These are phyloP conservation scores for Ceratocystis cubensis DNA, from an alignment of 2,329 filamentous ascomycete genomes.

Conservation along the genomic window DNA sequence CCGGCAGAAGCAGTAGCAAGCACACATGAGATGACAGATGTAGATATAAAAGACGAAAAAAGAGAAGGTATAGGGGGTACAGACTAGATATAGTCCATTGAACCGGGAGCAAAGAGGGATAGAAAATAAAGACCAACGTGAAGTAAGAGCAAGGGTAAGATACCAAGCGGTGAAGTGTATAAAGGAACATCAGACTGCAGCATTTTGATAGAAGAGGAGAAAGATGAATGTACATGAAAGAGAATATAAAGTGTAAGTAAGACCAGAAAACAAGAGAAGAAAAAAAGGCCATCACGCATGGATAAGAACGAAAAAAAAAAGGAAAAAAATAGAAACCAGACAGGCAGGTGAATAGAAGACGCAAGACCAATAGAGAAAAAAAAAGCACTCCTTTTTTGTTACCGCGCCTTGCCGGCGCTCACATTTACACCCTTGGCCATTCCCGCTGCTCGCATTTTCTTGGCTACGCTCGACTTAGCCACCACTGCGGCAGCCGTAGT, in stretches of 20 bases:
- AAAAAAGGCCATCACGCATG: background rate
- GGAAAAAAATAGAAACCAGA: background rate
- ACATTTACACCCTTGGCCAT: background rate
- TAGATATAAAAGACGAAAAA: constrained; percentile 1
- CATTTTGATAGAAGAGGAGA: constrained; percentile 2
- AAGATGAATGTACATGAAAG: constrained; percentile 2
- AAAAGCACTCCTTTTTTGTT: background rate
- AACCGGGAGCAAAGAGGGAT: too few relatives aligned
- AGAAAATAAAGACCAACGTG: too few relatives aligned
- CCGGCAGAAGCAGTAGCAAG: background rate
- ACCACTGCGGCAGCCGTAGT: background rate
- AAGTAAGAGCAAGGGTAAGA: too few relatives aligned
- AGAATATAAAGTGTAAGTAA: background rate
- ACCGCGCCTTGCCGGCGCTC: background rate
- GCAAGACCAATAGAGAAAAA: too few relatives aligned
- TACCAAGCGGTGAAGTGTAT: background rate
- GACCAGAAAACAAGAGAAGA: background rate
- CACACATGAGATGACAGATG: background rate
- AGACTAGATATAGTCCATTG: too few relatives aligned
- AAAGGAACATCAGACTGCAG: constrained; percentile 5
- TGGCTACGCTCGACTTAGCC: background rate
- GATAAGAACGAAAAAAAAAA: background rate
- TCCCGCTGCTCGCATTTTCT: background rate
- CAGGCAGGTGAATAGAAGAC: background rate
- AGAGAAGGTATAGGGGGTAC: too few relatives aligned